Conservation (phyloP, 2,329 filamentous ascomycete species). For the Pochonia chlamydosporia region DNA sequence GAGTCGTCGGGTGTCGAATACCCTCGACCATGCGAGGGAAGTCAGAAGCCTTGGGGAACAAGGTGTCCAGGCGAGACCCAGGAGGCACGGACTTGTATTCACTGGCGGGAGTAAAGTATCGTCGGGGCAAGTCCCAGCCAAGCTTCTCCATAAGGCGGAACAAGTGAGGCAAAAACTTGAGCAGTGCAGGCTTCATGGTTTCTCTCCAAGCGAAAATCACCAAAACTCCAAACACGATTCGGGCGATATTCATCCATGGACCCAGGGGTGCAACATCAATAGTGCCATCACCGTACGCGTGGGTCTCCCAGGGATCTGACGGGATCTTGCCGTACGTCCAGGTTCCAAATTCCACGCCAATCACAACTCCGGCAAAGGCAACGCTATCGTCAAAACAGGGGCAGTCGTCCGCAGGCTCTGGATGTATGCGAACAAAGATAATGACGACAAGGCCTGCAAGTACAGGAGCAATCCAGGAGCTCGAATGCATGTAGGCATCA, state of each 20-base stretch:
- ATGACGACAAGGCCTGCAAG: slow-evolving; percentile 62
- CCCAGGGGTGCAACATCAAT: slow-evolving; percentile 65
- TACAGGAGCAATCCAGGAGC: slow-evolving; percentile 58
- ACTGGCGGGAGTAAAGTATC: slow-evolving; percentile 86
- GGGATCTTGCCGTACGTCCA: slow-evolving; percentile 70
- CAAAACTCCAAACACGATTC: slow-evolving; percentile 74
- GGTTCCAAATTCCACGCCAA: slow-evolving; percentile 74
- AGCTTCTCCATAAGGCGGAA: slow-evolving; percentile 80
- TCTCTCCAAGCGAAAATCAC: slow-evolving; percentile 88
- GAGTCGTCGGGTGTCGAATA: slow-evolving; percentile 65
- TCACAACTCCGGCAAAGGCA: slow-evolving; percentile 83
- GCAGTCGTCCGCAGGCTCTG: slow-evolving; percentile 93
- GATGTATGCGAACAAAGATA: slow-evolving; percentile 79
- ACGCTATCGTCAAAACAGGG: slow-evolving; percentile 97
- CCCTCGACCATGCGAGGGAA: slow-evolving; percentile 76
- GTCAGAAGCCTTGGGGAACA: slow-evolving; percentile 84
- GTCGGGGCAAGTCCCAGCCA: slow-evolving; percentile 74
- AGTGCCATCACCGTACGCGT: slow-evolving; percentile 44
- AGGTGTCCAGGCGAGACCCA: slow-evolving; percentile 69
- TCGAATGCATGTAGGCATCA: slow-evolving; percentile 64
- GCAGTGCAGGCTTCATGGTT: slow-evolving; percentile 75
- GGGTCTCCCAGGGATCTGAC: slow-evolving; percentile 35
- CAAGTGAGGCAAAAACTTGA: slow-evolving; percentile 73
- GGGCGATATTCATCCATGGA: slow-evolving; percentile 53
- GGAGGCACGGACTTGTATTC: slow-evolving; percentile 78